These are phyloP conservation scores for Malus sieversii DNA, from an alignment of 306 rosid species.

Conservation along the genomic window DNA sequence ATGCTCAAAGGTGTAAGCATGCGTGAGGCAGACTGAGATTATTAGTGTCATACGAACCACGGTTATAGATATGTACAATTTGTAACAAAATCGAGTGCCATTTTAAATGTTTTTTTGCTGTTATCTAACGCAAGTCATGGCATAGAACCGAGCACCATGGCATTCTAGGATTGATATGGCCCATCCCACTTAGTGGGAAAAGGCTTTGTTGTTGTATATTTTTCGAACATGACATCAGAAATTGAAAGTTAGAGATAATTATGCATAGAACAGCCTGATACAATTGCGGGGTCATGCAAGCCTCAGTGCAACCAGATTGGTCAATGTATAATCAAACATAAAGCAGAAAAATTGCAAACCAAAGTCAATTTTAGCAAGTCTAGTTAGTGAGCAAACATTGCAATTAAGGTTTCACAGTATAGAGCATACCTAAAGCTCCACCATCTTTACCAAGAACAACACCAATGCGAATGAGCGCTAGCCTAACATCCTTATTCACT, in stretches of 20 bases:
- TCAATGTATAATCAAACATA: neutral
- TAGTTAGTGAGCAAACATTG: neutral
- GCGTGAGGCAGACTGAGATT: neutral
- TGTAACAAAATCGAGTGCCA: neutral
- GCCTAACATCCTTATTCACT: constrained; percentile 71
- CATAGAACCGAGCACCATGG: too few species aligned
- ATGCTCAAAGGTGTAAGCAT: constrained; percentile 18
- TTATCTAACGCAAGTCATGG: too few species aligned
- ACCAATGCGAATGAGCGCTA: constrained; percentile 80
- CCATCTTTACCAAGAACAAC: constrained; percentile 99
- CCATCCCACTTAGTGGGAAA: too few species aligned
- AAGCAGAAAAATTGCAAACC: neutral
- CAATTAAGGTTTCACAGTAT: neutral
- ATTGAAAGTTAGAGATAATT: neutral
- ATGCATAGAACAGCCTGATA: constrained; percentile 8
- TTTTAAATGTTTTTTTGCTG: neutral
- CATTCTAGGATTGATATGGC: too few species aligned
- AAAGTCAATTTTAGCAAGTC: neutral
- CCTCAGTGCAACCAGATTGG: neutral
- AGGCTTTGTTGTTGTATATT: too few species aligned
- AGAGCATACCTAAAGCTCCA: constrained; percentile 79
- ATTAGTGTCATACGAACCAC: constrained; percentile 5
- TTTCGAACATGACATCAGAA: neutral
- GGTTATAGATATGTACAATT: neutral
- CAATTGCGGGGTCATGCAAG: neutral